phyloP scores from a whole-genome alignment of 148 eudicot species.

The Drosera capensis region DNA sequence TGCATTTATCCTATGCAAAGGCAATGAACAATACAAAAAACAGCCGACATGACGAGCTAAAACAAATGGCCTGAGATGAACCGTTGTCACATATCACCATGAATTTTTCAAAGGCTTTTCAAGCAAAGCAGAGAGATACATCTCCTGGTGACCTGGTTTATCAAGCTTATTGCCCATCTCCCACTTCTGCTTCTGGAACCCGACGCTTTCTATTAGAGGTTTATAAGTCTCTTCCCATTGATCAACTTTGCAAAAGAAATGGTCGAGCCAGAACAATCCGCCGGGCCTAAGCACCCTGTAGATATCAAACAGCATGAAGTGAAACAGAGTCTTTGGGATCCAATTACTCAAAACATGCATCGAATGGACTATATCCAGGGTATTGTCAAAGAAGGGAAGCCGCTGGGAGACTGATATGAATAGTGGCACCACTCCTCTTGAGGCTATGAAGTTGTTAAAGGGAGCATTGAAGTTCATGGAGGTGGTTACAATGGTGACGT shows the following conservation, averaged over 20 bases:
- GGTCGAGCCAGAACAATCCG: constrained; percentile 31
- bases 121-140: too few relatives aligned
- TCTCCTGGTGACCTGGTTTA: too few relatives aligned
- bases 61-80: too few relatives aligned
- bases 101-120: too few relatives aligned
- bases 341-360: constrained; percentile 30
- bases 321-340: constrained; percentile 21
- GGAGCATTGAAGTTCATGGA: constrained; percentile 29
- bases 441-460: constrained; percentile 23
- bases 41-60: too few relatives aligned
- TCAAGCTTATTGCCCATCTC: too few relatives aligned
- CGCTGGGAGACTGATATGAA: constrained; percentile 25
- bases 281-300: too few relatives aligned
- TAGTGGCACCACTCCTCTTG: constrained; percentile 25
- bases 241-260: constrained; percentile 19
- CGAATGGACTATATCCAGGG: constrained; percentile 28
- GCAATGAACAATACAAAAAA: too few relatives aligned
- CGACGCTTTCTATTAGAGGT: neutral
- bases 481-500: constrained; percentile 26
- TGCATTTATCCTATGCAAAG: too few relatives aligned
- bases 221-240: neutral
- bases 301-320: constrained; percentile 22
- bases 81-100: too few relatives aligned
- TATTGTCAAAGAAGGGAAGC: constrained; percentile 33
- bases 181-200: too few relatives aligned